A percentile compares a stretch with the other conserved stretches of the same genome.
phyloP scores from a whole-genome alignment of 768 basidiomycete genomes.

The Psilocybe azurescens region DNA sequence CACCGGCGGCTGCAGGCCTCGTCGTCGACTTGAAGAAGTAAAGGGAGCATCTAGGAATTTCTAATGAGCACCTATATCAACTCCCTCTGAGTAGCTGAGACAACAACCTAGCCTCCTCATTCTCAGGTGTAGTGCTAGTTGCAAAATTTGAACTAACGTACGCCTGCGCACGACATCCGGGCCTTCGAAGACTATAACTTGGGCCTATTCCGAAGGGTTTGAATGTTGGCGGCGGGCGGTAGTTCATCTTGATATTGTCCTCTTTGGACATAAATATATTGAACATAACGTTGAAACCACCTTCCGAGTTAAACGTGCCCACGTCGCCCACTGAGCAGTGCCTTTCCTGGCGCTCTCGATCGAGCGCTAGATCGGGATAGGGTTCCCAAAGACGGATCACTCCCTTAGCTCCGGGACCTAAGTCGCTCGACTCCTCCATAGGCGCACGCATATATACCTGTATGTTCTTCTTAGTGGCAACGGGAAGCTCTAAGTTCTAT shows the following conservation, averaged over 20 bases:
- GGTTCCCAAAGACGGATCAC: conserved; percentile 17
- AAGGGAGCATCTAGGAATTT: too few species aligned
- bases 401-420: too few species aligned
- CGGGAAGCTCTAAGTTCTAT: too few species aligned
- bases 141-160: too few species aligned
- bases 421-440: too few species aligned
- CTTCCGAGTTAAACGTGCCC: conserved; percentile 12
- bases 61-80: too few species aligned
- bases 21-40: too few species aligned
- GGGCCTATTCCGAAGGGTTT: not conserved
- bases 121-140: too few species aligned
- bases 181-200: not conserved
- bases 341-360: not conserved
- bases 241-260: not conserved
- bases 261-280: conserved; percentile 16
- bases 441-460: not conserved
- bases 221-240: conserved; percentile 6
- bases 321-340: conserved; percentile 14
- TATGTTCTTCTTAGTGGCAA: not conserved
- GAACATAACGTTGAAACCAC: conserved; percentile 14
- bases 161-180: not conserved
- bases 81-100: too few species aligned
- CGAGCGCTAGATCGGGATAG: not conserved
- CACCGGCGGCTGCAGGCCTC: too few species aligned
- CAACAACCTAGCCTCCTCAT: too few species aligned